Base-by-base conservation (phyloP, 2,329 filamentous ascomycete species). In the Fonsecaea monophora region DNA sequence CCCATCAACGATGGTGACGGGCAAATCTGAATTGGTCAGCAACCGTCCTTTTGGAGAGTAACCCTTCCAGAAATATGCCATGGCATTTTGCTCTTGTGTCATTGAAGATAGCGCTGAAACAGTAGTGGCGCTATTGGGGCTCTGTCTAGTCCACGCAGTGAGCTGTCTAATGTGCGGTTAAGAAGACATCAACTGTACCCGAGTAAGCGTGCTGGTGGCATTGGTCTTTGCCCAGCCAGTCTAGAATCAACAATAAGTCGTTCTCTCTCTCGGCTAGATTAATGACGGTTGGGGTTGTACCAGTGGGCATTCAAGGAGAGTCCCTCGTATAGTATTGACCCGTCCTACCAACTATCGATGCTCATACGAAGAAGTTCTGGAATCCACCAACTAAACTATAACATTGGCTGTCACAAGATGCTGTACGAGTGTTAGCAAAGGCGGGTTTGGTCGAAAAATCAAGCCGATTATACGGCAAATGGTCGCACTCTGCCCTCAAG, bases 401-500 rank as follows among this genome's bases (percentile, higher is more conserved):
- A 21, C n/a, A 8, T 9, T 13, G n/a, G 30, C 21, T 30, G 15
- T 21, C 30, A 35, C 53, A 18, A 38, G 25, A 40, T 62, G 48
- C 45, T 34, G 45, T 62, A 34, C 59, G 59, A 62, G 45, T 2
- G 34, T 62, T 30, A 9, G 34, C 30, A 34, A 25, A 50, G 53
- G 21, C 18, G 42, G 18, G 21, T 21, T 12, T 13, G 30, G 40
- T 30, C 4, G 32, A n/a, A 30, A 32, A 48, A n/a, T 15, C n/a
- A 54, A 21, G 25, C 38, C n/a, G 62, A 40, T 21, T 18, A 38
- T 53, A 50, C 45, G 30, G 15, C 30, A 37, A 37, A 32, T 38
- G 42, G 48, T 57, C 40, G 53, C 54, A 53, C 8, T 32, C 21
- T 13, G 37, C 54, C 15, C 35, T 42, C 54, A 64, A 38, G 62